These are phyloP conservation scores for Lobulomyces angularis DNA, from an alignment of 192 early-diverging fungal species.

Conservation along the genomic window DNA sequence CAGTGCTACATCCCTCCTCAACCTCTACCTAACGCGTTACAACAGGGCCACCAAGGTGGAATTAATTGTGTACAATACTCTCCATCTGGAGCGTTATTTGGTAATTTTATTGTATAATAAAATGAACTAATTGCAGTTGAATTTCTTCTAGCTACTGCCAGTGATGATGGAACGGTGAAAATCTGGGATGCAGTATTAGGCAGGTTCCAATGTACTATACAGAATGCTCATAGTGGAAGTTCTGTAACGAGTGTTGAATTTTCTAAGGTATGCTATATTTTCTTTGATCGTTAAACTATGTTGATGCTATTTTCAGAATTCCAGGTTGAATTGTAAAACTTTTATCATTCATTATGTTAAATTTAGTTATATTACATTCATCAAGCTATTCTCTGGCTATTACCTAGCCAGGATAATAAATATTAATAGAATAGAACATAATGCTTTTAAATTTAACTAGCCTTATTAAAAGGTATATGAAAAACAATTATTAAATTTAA, in stretches of 20 bases:
- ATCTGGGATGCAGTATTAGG: constrained; percentile 75
- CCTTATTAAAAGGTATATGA: no score
- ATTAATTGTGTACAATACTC: constrained; percentile 48
- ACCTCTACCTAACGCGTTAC: constrained; percentile 36
- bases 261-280: constrained; percentile 61
- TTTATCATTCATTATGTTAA: constrained; percentile 5
- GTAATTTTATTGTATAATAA: constrained; percentile 5
- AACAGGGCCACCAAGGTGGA: constrained; percentile 22
- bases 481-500: no score
- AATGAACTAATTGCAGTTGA: constrained; percentile 1
- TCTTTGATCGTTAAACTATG: constrained; percentile 59
- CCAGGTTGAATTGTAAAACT: constrained; percentile 3
- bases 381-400: constrained; percentile 58
- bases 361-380: constrained; percentile 5
- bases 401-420: constrained; percentile 31
- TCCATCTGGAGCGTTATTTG: constrained; percentile 55
- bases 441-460: background rate
- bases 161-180: constrained; percentile 73
- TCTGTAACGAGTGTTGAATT: constrained; percentile 62
- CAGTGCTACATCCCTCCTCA: constrained; percentile 63
- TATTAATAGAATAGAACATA: background rate
- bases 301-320: constrained; percentile 47
- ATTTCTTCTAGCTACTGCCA: constrained; percentile 35
- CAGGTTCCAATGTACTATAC: constrained; percentile 60
- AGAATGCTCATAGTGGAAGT: constrained; percentile 61